phyloP scores from a whole-genome alignment of 805 yeast species.

The Peterozyma toletana region DNA sequence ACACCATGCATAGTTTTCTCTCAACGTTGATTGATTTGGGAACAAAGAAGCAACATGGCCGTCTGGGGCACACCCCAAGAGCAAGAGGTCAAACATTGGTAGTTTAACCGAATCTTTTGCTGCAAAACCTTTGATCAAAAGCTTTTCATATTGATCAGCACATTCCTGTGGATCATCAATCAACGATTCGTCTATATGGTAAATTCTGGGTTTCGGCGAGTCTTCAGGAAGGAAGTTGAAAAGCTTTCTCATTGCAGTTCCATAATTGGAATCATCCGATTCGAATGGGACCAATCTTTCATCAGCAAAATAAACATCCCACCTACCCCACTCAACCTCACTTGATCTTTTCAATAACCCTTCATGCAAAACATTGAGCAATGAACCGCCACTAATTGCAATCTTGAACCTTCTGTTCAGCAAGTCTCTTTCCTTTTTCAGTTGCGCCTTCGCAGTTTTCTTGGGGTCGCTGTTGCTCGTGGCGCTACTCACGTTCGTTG shows the following conservation, averaged over 20 bases:
- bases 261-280: constrained; percentile 79
- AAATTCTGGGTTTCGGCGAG: constrained; percentile 58
- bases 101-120: constrained; percentile 92
- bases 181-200: constrained; percentile 72
- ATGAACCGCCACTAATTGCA: constrained; percentile 90
- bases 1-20: constrained; percentile 93
- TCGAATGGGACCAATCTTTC: constrained; percentile 89
- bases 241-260: constrained; percentile 76
- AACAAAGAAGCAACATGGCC: constrained; percentile 97
- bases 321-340: constrained; percentile 81
- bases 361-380: constrained; percentile 78
- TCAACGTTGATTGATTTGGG: constrained; percentile 82
- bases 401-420: constrained; percentile 74
- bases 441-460: constrained; percentile 15
- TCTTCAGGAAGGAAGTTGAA: constrained; percentile 60
- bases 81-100: constrained; percentile 87
- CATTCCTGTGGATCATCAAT: constrained; percentile 82
- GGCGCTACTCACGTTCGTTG: neutral
- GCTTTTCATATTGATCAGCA: constrained; percentile 89
- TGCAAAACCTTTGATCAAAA: constrained; percentile 83
- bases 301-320: constrained; percentile 97
- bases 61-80: constrained; percentile 97
- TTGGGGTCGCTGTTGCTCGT: constrained; percentile 5
- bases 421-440: constrained; percentile 39
- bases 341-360: constrained; percentile 68